Conservation (phyloP, 2,329 filamentous ascomycete species). For the Trichophyton benhamiae region DNA sequence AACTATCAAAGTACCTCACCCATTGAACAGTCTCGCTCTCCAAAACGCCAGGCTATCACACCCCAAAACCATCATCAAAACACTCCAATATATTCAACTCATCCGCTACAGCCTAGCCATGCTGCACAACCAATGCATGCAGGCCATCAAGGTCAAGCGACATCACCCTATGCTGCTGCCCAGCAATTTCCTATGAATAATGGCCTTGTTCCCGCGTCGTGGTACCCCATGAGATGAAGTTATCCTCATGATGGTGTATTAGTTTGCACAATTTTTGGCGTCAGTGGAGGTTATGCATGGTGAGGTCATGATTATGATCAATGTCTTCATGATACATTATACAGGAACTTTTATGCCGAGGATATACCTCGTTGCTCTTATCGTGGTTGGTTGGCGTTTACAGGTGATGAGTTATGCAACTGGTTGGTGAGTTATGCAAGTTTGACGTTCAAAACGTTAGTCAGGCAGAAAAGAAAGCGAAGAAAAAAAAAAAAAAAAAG, state of each 20-base stretch:
- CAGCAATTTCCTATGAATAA: neutral
- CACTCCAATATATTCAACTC: neutral
- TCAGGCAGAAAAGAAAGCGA: neutral
- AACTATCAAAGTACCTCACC: neutral
- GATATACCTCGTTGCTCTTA: neutral
- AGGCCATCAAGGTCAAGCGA: neutral
- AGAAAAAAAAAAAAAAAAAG: neutral
- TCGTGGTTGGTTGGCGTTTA: neutral
- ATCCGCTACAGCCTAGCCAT: neutral
- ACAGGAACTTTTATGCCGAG: neutral
- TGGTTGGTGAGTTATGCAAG: neutral
- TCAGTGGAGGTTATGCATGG: neutral
- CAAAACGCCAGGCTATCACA: neutral
- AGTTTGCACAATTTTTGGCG: neutral
- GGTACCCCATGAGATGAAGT: neutral
- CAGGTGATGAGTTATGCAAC: neutral
- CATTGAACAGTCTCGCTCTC: neutral
- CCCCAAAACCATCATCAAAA: neutral
- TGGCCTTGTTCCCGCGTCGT: neutral
- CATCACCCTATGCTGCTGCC: neutral
- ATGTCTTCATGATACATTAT: neutral
- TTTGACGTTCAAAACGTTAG: neutral
- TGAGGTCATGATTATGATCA: neutral
- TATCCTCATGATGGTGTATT: neutral
- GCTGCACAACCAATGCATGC: neutral